phyloP scores from a whole-genome alignment of 2,329 filamentous ascomycete species.

The Exophiala mesophila region DNA sequence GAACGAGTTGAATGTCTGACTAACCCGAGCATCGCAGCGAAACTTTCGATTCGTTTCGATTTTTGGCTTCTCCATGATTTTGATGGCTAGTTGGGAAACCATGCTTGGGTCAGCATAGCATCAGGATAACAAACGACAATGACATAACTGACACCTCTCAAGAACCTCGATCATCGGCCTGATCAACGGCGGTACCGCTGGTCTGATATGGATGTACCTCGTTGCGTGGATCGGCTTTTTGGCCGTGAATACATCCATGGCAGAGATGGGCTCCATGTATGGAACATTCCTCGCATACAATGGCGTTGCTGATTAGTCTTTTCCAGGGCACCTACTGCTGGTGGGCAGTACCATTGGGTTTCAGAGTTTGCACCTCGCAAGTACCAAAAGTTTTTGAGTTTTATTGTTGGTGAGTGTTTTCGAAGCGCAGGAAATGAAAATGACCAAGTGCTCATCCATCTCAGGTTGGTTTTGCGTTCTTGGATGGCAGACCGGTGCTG shows the following conservation, averaged over 20 bases:
- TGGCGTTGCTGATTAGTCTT: background rate
- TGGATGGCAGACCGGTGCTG: constrained; percentile 30
- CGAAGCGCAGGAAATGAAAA: no score
- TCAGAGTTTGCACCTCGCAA: constrained; percentile 34
- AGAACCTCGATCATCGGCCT: constrained; percentile 22
- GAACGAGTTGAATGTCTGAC: background rate
- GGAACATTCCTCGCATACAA: constrained; percentile 2
- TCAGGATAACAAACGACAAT: constrained; percentile 2
- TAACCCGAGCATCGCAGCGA: constrained; percentile 27
- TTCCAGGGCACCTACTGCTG: constrained; percentile 37
- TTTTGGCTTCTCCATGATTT: constrained; percentile 38
- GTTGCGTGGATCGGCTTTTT: constrained; percentile 45
- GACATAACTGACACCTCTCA: background rate
- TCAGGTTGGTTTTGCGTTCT: constrained; percentile 32
- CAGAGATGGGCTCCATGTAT: constrained; percentile 48
- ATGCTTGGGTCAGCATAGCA: constrained; percentile 32
- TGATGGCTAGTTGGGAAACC: constrained; percentile 39
- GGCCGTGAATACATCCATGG: constrained; percentile 41
- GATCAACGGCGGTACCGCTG: constrained; percentile 47
- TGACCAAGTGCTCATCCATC: no score
- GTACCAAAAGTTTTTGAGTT: constrained; percentile 34
- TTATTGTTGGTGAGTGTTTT: constrained; percentile 25
- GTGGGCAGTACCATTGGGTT: constrained; percentile 36
- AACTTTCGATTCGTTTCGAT: constrained; percentile 39
- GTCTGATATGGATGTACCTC: constrained; percentile 50